phyloP scores from a whole-genome alignment of 257 asterid genomes.

The Solanum chmielewskii region DNA sequence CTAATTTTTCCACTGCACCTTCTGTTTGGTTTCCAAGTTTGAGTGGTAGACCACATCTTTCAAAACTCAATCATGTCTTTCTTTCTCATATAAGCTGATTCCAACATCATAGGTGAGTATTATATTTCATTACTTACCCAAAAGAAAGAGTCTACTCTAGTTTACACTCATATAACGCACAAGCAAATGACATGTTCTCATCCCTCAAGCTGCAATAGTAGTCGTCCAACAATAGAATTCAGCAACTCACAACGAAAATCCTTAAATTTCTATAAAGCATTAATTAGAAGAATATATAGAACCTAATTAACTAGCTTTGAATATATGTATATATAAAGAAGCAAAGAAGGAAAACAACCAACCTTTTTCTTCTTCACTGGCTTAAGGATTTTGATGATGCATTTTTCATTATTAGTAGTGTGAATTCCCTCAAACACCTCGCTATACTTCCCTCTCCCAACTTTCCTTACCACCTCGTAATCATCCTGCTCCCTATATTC shows the following conservation, averaged over 20 bases:
- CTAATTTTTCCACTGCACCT: not conserved
- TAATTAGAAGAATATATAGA: not conserved
- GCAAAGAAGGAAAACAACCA: not conserved
- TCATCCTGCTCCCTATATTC: slow-evolving; percentile 76
- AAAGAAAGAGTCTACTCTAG: not conserved
- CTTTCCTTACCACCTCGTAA: slow-evolving; percentile 91
- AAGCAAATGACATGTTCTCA: not conserved
- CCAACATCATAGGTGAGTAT: not conserved
- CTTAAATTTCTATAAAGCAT: not conserved
- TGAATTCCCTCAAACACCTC: slow-evolving; percentile 92
- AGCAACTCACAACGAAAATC: not conserved
- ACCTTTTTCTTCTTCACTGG: slow-evolving; percentile 98
- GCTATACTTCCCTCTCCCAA: slow-evolving; percentile 93
- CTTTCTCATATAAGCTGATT: not conserved
- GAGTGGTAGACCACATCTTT: not conserved
- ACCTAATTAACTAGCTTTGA: not conserved
- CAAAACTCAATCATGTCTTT: not conserved
- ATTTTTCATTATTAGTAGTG: slow-evolving; percentile 62
- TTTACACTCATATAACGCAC: not conserved
- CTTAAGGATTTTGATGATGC: slow-evolving; percentile 83
- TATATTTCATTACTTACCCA: not conserved
- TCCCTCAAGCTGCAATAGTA: not conserved
- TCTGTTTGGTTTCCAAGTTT: not conserved
- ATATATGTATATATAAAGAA: not conserved
- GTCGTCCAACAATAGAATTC: not conserved